phyloP scores from a whole-genome alignment of 2,329 filamentous ascomycete species.

The Calonectria montana region DNA sequence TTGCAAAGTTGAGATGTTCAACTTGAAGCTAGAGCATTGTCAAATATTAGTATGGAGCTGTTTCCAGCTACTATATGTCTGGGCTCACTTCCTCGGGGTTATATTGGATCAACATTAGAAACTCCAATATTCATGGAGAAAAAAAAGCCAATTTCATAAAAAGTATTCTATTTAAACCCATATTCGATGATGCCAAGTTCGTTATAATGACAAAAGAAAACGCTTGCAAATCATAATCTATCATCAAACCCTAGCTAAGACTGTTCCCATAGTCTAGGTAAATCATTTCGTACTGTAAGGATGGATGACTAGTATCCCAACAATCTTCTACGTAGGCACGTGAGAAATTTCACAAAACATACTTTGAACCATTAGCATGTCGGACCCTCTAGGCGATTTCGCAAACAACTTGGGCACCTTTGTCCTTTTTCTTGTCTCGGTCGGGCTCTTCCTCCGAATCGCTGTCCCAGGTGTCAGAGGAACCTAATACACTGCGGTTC shows the following conservation, averaged over 20 bases:
- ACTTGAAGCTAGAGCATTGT: no score
- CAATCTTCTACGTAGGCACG: background rate
- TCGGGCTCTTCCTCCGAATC: background rate
- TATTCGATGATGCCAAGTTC: no score
- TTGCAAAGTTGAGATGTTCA: no score
- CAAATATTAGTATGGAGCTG: no score
- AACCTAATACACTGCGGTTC: background rate
- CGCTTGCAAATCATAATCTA: background rate
- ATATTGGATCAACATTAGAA: no score
- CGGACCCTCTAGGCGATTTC: background rate
- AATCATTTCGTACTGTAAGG: background rate
- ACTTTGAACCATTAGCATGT: slow-evolving; percentile 6
- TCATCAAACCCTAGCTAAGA: background rate
- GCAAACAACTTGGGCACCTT: background rate
- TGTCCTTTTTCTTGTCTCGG: background rate
- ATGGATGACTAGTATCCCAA: background rate
- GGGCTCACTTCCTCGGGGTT: no score
- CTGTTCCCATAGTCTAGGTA: background rate
- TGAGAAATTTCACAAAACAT: background rate
- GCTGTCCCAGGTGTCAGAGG: background rate
- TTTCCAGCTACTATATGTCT: no score
- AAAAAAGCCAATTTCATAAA: no score
- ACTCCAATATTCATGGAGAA: no score
- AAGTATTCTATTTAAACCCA: no score
- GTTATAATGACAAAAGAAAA: background rate